These are phyloP conservation scores for Scytalidium lignicola DNA, from an alignment of 2,329 filamentous ascomycete species.

Conservation along the genomic window DNA sequence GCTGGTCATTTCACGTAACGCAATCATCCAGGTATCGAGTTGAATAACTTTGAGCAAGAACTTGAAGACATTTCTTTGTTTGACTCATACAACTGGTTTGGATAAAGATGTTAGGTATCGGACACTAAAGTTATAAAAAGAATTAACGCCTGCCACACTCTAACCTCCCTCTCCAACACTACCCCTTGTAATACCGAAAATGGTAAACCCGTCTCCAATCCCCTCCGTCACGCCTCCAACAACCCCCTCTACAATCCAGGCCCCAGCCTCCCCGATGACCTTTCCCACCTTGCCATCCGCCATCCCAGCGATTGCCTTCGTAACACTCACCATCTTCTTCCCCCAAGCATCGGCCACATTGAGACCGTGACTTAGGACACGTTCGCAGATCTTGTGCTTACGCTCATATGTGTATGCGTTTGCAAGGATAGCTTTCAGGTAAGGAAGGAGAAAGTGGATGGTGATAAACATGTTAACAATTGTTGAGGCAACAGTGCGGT, in stretches of 20 bases:
- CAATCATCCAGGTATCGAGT: too few relatives aligned
- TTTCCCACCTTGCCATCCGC: conserved; percentile 62
- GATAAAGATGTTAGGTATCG: too few relatives aligned
- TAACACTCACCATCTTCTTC: conserved; percentile 44
- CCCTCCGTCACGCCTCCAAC: conserved; percentile 65
- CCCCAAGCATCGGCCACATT: conserved; percentile 49
- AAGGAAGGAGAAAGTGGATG: conserved; percentile 56
- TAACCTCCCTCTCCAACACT: too few relatives aligned
- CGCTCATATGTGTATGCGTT: conserved; percentile 59
- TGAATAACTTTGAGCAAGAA: too few relatives aligned
- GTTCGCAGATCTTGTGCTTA: conserved; percentile 59
- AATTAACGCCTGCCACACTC: too few relatives aligned
- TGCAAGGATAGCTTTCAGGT: conserved; percentile 49
- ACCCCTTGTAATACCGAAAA: conserved; percentile 29
- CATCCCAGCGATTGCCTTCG: conserved; percentile 51
- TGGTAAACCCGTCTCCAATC: conserved; percentile 46
- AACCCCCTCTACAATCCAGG: conserved; percentile 60
- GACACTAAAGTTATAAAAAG: too few relatives aligned
- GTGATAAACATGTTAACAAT: conserved; percentile 57
- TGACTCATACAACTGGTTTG: too few relatives aligned
- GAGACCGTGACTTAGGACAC: conserved; percentile 46
- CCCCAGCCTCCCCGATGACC: conserved; percentile 46
- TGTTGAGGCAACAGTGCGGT: conserved; percentile 49
- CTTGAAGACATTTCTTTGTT: too few relatives aligned
- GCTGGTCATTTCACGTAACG: too few relatives aligned